Conservation (phyloP, 768 basidiomycete genomes). For the Phaffia australis region DNA sequence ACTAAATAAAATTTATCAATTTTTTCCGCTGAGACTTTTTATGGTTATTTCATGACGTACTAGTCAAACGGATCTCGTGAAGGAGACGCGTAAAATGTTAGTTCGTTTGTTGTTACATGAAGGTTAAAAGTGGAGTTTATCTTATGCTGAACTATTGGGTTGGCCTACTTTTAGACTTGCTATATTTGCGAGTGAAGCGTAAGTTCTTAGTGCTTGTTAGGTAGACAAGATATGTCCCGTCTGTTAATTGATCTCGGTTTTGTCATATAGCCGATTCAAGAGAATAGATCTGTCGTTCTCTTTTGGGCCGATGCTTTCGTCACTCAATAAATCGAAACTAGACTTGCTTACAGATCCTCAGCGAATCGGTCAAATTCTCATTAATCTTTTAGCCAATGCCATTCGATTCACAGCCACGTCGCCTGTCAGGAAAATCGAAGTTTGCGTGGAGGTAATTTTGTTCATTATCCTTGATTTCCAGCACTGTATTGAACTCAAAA, state of each 20-base stretch:
- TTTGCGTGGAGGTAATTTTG: conserved; percentile 35
- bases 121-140: no score
- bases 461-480: no score
- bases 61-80: no score
- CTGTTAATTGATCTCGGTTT: neutral
- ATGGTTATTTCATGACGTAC: conserved; percentile 28
- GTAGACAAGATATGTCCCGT: neutral
- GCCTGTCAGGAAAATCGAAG: conserved; percentile 33
- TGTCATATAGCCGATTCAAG: conserved; percentile 30
- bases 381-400: conserved; percentile 38
- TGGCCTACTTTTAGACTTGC: conserved; percentile 30
- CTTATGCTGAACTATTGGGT: no score
- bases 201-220: conserved; percentile 3
- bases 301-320: conserved; percentile 34
- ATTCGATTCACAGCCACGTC: conserved; percentile 28
- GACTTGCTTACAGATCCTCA: conserved; percentile 29
- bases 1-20: neutral
- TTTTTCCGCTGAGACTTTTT: conserved; percentile 21
- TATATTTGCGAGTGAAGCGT: conserved; percentile 40
- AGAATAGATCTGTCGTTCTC: conserved; percentile 36
- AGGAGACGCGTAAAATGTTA: no score
- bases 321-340: conserved; percentile 26
- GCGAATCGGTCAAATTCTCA: conserved; percentile 20
- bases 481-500: neutral
- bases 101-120: no score